phyloP scores from a whole-genome alignment of 192 early-diverging fungal genomes.

The Physocladia obscura region DNA sequence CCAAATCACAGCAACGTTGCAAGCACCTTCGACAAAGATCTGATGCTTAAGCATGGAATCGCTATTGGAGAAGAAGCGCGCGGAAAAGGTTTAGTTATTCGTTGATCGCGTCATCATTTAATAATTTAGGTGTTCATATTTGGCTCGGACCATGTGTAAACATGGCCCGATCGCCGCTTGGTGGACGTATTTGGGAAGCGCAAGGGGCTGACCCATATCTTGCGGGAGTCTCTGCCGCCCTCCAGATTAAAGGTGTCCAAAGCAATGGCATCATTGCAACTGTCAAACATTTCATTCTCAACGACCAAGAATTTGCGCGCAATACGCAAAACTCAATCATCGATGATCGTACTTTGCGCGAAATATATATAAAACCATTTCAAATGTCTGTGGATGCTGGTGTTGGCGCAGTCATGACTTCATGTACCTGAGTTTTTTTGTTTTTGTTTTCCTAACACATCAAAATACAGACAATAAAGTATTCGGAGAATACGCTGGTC shows the following conservation, averaged over 20 bases:
- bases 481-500: slow-evolving; percentile 58
- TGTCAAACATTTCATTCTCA: slow-evolving; percentile 55
- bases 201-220: slow-evolving; percentile 54
- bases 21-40: slow-evolving; percentile 55
- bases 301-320: slow-evolving; percentile 53
- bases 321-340: slow-evolving; percentile 25
- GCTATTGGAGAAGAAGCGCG: slow-evolving; percentile 56
- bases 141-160: slow-evolving; percentile 32
- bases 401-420: slow-evolving; percentile 35
- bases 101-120: background rate
- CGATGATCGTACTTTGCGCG: slow-evolving; percentile 58
- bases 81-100: slow-evolving; percentile 54
- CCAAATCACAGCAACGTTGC: slow-evolving; percentile 50
- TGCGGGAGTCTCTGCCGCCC: slow-evolving; percentile 28
- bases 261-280: slow-evolving; percentile 55
- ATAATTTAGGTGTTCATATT: slow-evolving; percentile 1
- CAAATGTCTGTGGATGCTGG: slow-evolving; percentile 41
- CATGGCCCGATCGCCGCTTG: slow-evolving; percentile 27
- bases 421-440: slow-evolving; percentile 25
- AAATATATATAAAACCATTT: slow-evolving; percentile 62
- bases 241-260: slow-evolving; percentile 44
- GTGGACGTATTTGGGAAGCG: slow-evolving; percentile 49
- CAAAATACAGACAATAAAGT: slow-evolving; percentile 59
- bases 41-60: slow-evolving; percentile 48
- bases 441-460: no score